Evolutionary conservation across 2,329 filamentous ascomycete genomes (phyloP), one percentile per base, ranked within the genome.

Genomic region (Talaromyces verruculosus): DNA sequence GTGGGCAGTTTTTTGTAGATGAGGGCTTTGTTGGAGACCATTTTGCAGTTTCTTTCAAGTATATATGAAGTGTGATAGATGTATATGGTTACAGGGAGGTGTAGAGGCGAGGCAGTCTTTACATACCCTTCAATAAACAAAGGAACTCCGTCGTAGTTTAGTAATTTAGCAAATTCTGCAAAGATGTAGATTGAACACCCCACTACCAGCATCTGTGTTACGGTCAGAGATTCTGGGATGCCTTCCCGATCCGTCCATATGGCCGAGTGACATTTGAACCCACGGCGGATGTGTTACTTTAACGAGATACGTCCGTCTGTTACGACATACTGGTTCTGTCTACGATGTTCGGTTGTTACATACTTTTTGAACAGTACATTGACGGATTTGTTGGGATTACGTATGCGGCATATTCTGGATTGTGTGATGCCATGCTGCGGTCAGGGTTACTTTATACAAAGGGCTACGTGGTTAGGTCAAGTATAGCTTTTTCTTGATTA

Each of bases 1-100:
- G 81, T 77, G 57, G 92, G 91, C 67, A 89, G 71, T 71, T 88
- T 81, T 75, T 90, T 91, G 85, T 89, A 94, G 77, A 93, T 83
- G 73, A 95, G 80, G 43, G 84, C 86, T 82, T 92, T 93, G 86
- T 93, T 95, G 68, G 85, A 64, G 53, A 75, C 61, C 61, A 61
- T 61, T 43, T 19, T 66, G 59, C 13, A 37, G n/a, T 10, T 10
- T 35, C 10, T 3, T 51, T 30, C 25, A 41, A 7, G 39, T 41
- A 39, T 39, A 6, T 17, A 33, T 8, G 10, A 33, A 33, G 30
- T 33, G 30, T 33, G 30, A 7, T 33, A 33, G 30, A 33, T 33
- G 30, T 33, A 30, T 30, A 33, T 33, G 6, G 30, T 33, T 33
- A 33, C 30, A 33, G 10, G 30, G 30, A 33, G 30, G 30, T 10